Evolutionary conservation across 257 asterid species (phyloP).

Genomic region (Solanum chiquidenum): DNA sequence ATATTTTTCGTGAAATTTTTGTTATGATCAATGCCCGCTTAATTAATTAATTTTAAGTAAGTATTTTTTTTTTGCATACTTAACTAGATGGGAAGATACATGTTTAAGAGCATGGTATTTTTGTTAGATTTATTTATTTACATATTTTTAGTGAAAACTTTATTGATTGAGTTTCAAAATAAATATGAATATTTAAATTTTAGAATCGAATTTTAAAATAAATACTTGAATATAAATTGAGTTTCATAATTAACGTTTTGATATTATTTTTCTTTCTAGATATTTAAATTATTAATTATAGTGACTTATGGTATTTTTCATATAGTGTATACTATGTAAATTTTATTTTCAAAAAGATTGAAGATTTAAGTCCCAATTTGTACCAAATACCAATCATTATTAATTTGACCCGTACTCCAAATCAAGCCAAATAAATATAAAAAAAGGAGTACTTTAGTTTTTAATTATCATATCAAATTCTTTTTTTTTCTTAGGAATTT

Average conservation of each 20-base stretch:
- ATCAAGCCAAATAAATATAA: too few species aligned
- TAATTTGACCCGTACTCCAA: too few species aligned
- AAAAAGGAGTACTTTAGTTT: too few species aligned
- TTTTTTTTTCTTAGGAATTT: neutral
- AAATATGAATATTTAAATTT: neutral
- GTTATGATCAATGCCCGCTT: neutral
- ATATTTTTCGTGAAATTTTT: too few species aligned
- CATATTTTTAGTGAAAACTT: too few species aligned
- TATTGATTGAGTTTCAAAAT: neutral
- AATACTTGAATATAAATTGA: neutral
- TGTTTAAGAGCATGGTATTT: neutral
- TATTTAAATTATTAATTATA: too few species aligned
- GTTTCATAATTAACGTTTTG: too few species aligned
- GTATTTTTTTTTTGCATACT: neutral
- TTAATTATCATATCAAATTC: too few species aligned
- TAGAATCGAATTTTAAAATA: neutral
- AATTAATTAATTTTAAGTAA: neutral
- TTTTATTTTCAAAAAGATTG: too few species aligned
- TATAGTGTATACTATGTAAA: accelerated
- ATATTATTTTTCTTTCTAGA: neutral
- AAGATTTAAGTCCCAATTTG: too few species aligned
- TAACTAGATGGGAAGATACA: neutral
- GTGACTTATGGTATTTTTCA: too few species aligned
- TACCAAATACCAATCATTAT: too few species aligned
- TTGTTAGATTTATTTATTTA: neutral